Evolutionary conservation across 352 stramenopile genomes (phyloP).

Genomic region (Phytophthora melonis): DNA sequence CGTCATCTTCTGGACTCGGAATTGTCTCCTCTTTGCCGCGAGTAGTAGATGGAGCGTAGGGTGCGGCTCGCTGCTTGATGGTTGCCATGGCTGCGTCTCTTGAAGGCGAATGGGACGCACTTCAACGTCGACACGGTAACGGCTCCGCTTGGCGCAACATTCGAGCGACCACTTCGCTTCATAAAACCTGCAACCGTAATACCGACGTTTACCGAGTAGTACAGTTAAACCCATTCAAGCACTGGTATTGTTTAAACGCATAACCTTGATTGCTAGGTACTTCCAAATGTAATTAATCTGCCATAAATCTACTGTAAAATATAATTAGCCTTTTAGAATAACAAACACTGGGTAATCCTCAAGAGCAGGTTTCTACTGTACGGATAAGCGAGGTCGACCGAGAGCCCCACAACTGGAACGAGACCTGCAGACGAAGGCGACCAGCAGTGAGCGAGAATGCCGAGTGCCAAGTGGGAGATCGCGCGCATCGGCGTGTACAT

Average conservation of each 20-base stretch:
- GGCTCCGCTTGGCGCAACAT: neutral
- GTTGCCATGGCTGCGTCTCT: conserved; percentile 19
- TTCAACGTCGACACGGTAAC: conserved; percentile 15
- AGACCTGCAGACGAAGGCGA: conserved; percentile 19
- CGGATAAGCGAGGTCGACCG: neutral
- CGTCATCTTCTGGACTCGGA: neutral
- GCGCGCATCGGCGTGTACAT: conserved; percentile 79
- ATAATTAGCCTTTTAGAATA: neutral
- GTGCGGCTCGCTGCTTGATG: conserved; percentile 19
- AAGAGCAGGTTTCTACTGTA: neutral
- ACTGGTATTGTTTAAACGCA: too few species aligned
- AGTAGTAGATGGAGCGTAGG: conserved; percentile 13
- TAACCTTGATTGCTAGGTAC: too few species aligned
- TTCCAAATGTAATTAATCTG: too few species aligned
- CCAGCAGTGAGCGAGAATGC: conserved; percentile 41
- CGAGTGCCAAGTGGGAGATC: conserved; percentile 72
- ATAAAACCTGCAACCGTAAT: conserved; percentile 26
- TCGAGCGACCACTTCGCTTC: neutral
- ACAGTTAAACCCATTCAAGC: neutral
- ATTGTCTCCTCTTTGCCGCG: conserved; percentile 7
- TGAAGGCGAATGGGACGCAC: conserved; percentile 22
- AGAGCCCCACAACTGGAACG: conserved; percentile 24
- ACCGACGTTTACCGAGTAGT: conserved; percentile 24
- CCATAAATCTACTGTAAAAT: neutral
- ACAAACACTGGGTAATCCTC: neutral